Base-by-base conservation (phyloP, 768 basidiomycete genomes). In the Kondoa malvinella region DNA sequence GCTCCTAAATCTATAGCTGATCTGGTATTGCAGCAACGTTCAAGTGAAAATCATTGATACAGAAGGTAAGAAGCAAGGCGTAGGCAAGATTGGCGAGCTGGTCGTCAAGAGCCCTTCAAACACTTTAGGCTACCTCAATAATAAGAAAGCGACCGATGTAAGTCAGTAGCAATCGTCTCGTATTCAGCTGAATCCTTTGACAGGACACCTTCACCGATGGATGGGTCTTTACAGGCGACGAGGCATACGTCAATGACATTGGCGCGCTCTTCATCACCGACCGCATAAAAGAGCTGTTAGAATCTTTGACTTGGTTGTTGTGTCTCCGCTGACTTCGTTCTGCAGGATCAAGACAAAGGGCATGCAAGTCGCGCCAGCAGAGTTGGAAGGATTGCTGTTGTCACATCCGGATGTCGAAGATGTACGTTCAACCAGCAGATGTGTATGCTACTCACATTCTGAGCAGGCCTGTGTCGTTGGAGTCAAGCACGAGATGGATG, bases 301-400 rank as follows among this genome's bases (percentile, higher is more conserved):
- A 17, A 26, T 60, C 30, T 25, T 25, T 60, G 58, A 14, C 14
- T 26, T 31, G 8, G 58, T 29, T 29, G 30, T 31, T 4, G 14
- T 25, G 27, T 8, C 58, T 60, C 30, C 15, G 25, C 8, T 26
- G 30, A 25, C 27, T 25, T 60, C 14, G 30, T 60, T 4, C 21
- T 50, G 12, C 4, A 60, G 58, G 27, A 60, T 60, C 27, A 60
- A 60, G 27, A 60, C 58, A 31, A 60, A 60, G 12, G 58, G 58
- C 12, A 60, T 60, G 58, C 58, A 60, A 29, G 61, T 63, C 61
- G 61, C 61, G 27, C 61, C 61, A n/a, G 61, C 61, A 27, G 61
- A 63, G 31, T n/a, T 63, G 8, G 61, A 63, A 32, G 61, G 61
- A 17, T n/a, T 63, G 61, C 61, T 63, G 32, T 32, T 63, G 61